A percentile compares a stretch with the other conserved stretches of the same genome.
Conservation (phyloP, 176 grass and related monocot species). For the Juncus inflexus region DNA sequence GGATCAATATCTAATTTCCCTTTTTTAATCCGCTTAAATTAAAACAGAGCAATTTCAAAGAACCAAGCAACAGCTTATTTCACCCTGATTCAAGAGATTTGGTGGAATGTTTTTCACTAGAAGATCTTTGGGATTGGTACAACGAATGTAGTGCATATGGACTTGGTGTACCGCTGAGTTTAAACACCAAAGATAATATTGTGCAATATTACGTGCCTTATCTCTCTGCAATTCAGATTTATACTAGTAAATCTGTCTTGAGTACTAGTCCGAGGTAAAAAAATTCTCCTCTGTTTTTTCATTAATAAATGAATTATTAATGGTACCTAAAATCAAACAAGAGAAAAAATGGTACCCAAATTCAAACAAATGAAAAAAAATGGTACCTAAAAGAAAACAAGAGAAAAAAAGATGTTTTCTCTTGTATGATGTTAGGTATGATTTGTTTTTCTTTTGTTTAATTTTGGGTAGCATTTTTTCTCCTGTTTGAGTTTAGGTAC, state of each 20-base stretch:
- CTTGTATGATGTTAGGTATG: no score
- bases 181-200: slow-evolving; percentile 16
- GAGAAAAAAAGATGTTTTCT: no score
- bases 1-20: slow-evolving; percentile 8
- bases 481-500: no score
- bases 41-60: slow-evolving; percentile 41
- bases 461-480: no score
- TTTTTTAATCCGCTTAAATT: not conserved
- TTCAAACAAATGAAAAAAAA: no score
- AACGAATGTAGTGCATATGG: slow-evolving; percentile 47
- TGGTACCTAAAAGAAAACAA: no score
- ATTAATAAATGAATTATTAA: no score
- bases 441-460: no score
- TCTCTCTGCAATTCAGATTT: slow-evolving; percentile 67
- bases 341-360: no score
- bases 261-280: slow-evolving; percentile 30
- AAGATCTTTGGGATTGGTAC: slow-evolving; percentile 60
- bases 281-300: not conserved
- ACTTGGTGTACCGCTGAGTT: slow-evolving; percentile 36
- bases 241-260: slow-evolving; percentile 38
- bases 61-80: slow-evolving; percentile 34
- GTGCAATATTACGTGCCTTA: slow-evolving; percentile 59
- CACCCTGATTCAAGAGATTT: slow-evolving; percentile 30
- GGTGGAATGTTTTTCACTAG: slow-evolving; percentile 45
- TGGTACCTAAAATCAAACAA: not conserved